A percentile compares a stretch with the other conserved stretches of the same genome.
Conservation (phyloP, 148 eudicot genomes). For the Fagopyrum esculentum region DNA sequence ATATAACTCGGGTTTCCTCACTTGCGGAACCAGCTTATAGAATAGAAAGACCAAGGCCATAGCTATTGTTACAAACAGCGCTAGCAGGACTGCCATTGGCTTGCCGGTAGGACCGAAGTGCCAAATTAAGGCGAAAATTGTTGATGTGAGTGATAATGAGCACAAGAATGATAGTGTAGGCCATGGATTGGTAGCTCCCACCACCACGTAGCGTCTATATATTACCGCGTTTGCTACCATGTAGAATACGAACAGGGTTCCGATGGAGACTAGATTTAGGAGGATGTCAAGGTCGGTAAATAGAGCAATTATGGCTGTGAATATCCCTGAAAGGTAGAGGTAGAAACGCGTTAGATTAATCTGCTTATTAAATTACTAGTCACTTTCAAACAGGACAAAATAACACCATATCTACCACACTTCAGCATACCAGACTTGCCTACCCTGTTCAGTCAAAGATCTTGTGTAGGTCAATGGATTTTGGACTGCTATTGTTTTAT, state of each 20-base stretch:
- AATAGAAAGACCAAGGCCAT: slow-evolving; percentile 44
- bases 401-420: no score
- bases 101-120: slow-evolving; percentile 58
- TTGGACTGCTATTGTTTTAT: no score
- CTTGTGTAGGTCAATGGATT: no score
- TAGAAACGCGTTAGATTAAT: no score
- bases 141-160: slow-evolving; percentile 49
- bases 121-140: slow-evolving; percentile 66
- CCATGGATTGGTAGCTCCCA: slow-evolving; percentile 61
- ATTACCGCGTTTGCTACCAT: slow-evolving; percentile 89
- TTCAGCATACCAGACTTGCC: no score
- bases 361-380: no score
- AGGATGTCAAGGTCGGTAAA: slow-evolving; percentile 75
- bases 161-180: slow-evolving; percentile 72
- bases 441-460: no score
- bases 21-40: slow-evolving; percentile 60
- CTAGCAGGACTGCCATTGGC: slow-evolving; percentile 49
- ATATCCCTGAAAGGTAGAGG: slow-evolving; percentile 45
- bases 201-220: slow-evolving; percentile 59
- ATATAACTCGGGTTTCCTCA: slow-evolving; percentile 77
- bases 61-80: slow-evolving; percentile 33
- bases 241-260: slow-evolving; percentile 89
- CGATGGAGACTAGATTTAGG: slow-evolving; percentile 75
- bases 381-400: no score
- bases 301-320: slow-evolving; percentile 73